Base-by-base conservation (phyloP, 2,329 filamentous ascomycete genomes). In the Aspergillus neoniger region DNA sequence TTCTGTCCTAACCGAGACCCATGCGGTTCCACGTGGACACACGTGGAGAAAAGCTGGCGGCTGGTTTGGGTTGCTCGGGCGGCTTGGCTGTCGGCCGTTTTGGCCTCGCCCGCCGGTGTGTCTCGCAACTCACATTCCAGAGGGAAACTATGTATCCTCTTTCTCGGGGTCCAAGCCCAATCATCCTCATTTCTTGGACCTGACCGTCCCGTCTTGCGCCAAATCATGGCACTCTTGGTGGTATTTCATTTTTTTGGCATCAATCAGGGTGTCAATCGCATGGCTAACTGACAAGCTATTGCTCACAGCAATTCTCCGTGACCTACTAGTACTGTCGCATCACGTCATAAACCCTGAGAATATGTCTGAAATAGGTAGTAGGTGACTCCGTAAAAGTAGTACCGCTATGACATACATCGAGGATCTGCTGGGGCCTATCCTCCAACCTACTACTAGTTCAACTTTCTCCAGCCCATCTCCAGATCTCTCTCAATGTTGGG, bases 11-110 rank as follows among this genome's bases (percentile, higher is more conserved):
- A 57, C 58, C 63, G 63, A 66, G 69, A 69, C 67, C 65, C 69
- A 72, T 72, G 71, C 68, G 61, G 70, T 68, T 65, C 69, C 72
- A 75, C 72, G 72, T 75, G 72, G 65, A 65, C 64, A 64, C 72
- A 74, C 72, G 72, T 74, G 72, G 72, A 67, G 65, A 65, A 65
- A 55, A 50, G 59, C 57, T 58, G 52, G 55, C 32, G 44, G 54
- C 39, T 56, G 53, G 51, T 32, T 53, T 53, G 32, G 32, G 36
- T 28, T 36, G 51, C 51, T 53, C 51, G 39, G 51, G 30, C 58
- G 60, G 51, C 55, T 63, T 58, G 57, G 59, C 55, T 67, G 38
- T 39, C 44, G 50, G 32, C 50, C 47, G 21, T 17, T 56, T 50
- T 39, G 25, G 25, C 47, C 41, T 61, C 43, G 36, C 32, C 51